Evolutionary conservation across 192 early-diverging fungal species (phyloP), one percentile per base, ranked within the genome.

Genomic region (Spizellomyces sp.): DNA sequence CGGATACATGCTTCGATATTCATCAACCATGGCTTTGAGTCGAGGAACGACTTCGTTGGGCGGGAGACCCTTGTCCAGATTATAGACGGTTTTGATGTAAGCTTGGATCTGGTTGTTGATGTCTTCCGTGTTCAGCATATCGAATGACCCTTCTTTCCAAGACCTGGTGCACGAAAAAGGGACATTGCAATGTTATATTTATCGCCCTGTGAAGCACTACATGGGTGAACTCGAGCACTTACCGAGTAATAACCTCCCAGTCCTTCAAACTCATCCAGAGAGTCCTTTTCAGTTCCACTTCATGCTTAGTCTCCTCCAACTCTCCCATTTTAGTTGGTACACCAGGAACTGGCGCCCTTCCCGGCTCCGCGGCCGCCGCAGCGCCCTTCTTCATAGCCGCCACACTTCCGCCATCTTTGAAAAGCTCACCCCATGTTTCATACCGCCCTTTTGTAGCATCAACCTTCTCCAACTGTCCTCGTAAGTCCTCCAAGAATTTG

Each of bases 11-110:
- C 45, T 45, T n/a, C 84, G 73, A 59, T 80, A 86, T 45, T 84
- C 79, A 43, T 88, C 84, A 9, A 88, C 84, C 75, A 81, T 77
- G 6, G 68, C 60, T 67, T 87, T 88, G 19, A 88, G 74, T 64
- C 76, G 77, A 12, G 87, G 87, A 8, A 88, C 87, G 27, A 88
- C 85, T 46, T 88, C 87, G 58, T 88, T 88, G 8, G 87, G 87
- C n/a, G 87, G 87, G 44, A 88, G 69, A 0, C 87, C 87, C 62
- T 88, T 88, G 73, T 88, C 87, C 15, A 88, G 77, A 17, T 69
- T 74, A 69, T 88, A 88, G 9, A 84, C 83, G 9, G 71, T 83
- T 58, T 88, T 88, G n/a, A 82, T 46, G 58, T 78, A 88, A 5
- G 62, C 42, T 44, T 74, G 59, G 27, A 88, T 87, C 57, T 84